Percentiles rank a stretch among this genome's conserved stretches.
These are phyloP conservation scores for Prunus dulcis DNA, from an alignment of 306 rosid genomes.

Conservation along the genomic window DNA sequence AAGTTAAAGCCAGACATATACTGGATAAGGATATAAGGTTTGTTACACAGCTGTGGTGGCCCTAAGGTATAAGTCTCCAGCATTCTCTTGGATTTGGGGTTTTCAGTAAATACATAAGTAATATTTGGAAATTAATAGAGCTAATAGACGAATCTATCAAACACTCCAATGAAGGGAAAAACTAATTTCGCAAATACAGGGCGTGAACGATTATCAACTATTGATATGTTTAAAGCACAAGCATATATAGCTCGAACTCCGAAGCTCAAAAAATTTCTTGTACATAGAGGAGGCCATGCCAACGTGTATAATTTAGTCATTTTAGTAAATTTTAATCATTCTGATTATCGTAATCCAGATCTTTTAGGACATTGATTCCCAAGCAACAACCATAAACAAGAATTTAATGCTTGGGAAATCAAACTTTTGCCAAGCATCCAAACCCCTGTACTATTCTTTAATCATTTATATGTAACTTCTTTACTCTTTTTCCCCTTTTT, in stretches of 20 bases:
- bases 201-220: not conserved
- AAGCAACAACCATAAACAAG: not conserved
- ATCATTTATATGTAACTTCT: not conserved
- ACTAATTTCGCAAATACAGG: not conserved
- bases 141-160: not conserved
- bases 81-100: conserved; percentile 6
- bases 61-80: not conserved
- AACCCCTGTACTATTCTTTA: not conserved
- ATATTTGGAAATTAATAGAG: not conserved
- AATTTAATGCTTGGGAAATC: not conserved
- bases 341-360: too few species aligned
- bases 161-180: not conserved
- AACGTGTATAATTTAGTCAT: not conserved
- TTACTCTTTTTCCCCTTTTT: not conserved
- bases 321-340: not conserved
- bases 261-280: not conserved
- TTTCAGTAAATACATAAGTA: conserved; percentile 10
- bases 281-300: not conserved
- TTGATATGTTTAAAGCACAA: not conserved
- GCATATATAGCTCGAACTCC: not conserved
- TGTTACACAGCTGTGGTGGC: conserved; percentile 2
- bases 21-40: conserved; percentile 23
- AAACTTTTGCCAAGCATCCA: conserved; percentile 4
- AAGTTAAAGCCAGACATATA: conserved; percentile 48
- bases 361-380: not conserved